phyloP scores from a whole-genome alignment of 176 grass and related monocot genomes.

The Carex cristatella region DNA sequence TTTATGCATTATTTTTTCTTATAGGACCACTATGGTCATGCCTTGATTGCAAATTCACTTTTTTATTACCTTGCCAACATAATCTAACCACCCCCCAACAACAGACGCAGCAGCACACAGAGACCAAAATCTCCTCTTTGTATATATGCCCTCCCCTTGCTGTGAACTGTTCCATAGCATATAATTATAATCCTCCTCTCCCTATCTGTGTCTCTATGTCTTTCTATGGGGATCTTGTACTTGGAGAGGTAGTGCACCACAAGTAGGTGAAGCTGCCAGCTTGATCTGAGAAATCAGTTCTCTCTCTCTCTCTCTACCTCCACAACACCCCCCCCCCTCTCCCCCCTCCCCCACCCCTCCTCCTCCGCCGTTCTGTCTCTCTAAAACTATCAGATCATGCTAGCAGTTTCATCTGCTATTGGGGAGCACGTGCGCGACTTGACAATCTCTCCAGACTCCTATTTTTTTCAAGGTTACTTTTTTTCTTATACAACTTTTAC shows the following conservation, averaged over 20 bases:
- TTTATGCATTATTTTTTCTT: slow-evolving; percentile 15
- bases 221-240: neutral
- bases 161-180: neutral
- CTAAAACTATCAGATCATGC: slow-evolving; percentile 50
- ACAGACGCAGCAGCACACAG: too few relatives aligned
- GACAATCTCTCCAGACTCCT: slow-evolving; percentile 4
- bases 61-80: neutral
- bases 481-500: neutral
- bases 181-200: neutral
- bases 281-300: slow-evolving; percentile 40
- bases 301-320: neutral
- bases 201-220: neutral
- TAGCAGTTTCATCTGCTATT: slow-evolving; percentile 75
- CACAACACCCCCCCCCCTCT: neutral
- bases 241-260: slow-evolving; percentile 30
- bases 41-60: neutral
- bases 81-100: neutral
- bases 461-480: neutral
- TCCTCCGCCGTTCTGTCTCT: neutral
- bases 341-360: neutral
- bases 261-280: slow-evolving; percentile 78
- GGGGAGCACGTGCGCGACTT: slow-evolving; percentile 20
- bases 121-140: neutral
- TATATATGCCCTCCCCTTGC: neutral
- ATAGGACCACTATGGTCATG: neutral